Base-by-base conservation (phyloP, 1,139 yeast species). In the Geotrichum carabidarum region DNA sequence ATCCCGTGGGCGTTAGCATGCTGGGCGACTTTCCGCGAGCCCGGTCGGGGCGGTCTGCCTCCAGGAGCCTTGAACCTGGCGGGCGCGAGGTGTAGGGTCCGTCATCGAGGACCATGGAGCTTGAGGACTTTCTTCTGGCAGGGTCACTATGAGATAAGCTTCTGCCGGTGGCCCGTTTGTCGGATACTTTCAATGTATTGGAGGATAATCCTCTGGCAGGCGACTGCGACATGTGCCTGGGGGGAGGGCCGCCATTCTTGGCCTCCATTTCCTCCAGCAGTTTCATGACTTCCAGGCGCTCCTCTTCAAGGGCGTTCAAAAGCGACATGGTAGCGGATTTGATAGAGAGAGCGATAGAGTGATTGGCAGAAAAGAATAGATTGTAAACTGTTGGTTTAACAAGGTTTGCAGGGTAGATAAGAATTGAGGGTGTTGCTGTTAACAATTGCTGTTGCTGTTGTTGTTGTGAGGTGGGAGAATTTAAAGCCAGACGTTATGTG, bases 231-330 rank as follows among this genome's bases (percentile, higher is more conserved):
- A 22, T 22, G 27, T 22, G 27, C 5, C 27, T 22, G 5, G 27
- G 27, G 8, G 57, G 46, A 14, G 46, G 40, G 11, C 11, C 45
- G 30, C 49, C 44, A n/a, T 17, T n/a, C 44, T 58, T 40, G 11
- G 32, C 38, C 22, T 48, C 35, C 4, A 52, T 50, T 2, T 51
- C 48, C 30, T 71, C 74, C 50, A 74, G 63, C 22, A 71, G 65
- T 54, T 69, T 69, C 18, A 75, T 63, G 54, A 76, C 72, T 44
- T 70, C 68, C 32, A 66, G 64, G 44, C 77, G 69, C 59, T 77
- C 79, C 52, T 75, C 78, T 55, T 76, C 78, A 34, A 76, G 59
- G 7, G 78, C 78, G 17, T 76, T 72, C 60, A 74, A 78, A 31
- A 77, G 60, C 6, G 80, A 76, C 79, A 76, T 76, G 43, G n/a